phyloP scores from a whole-genome alignment of 176 grass and related monocot genomes.

The maize (Zea mays) region DNA sequence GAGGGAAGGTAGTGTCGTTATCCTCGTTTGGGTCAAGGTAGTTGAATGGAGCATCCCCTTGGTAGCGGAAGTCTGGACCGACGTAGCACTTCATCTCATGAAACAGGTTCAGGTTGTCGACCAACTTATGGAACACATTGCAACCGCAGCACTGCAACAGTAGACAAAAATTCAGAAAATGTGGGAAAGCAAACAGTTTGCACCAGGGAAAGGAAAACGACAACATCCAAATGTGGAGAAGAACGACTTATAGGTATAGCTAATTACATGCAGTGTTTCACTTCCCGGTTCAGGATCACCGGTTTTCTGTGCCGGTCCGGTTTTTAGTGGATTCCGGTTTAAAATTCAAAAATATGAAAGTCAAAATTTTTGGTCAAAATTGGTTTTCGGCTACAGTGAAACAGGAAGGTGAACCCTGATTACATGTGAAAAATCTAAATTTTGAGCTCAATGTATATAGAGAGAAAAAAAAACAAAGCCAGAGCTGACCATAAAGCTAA shows the following conservation, averaged over 20 bases:
- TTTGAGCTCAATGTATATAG: not conserved
- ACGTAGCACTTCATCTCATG: slow-evolving; percentile 97
- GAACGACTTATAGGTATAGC: not conserved
- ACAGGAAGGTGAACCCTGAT: not conserved
- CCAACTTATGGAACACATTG: slow-evolving; percentile 91
- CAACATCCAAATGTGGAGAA: not conserved
- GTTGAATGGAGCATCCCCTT: slow-evolving; percentile 72
- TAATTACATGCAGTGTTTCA: not conserved
- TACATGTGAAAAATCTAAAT: not conserved
- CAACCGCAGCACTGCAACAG: slow-evolving; percentile 77
- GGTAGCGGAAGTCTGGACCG: slow-evolving; percentile 75
- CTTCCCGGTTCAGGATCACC: no score
- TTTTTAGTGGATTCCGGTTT: no score
- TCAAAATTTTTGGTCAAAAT: no score
- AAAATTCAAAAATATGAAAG: no score
- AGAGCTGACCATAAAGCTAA: not conserved
- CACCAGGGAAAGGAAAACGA: not conserved
- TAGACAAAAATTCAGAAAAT: slow-evolving; percentile 17
- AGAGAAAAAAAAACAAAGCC: not conserved
- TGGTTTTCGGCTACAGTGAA: no score
- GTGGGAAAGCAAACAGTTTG: not conserved
- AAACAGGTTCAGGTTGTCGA: slow-evolving; percentile 96
- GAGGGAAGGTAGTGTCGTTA: slow-evolving; percentile 56
- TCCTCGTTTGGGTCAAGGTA: slow-evolving; percentile 52
- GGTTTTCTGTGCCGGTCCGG: no score